Percentiles rank a stretch among this genome's conserved stretches.
Conservation (phyloP, 2,329 filamentous ascomycete genomes). For the Bipolaris oryzae region DNA sequence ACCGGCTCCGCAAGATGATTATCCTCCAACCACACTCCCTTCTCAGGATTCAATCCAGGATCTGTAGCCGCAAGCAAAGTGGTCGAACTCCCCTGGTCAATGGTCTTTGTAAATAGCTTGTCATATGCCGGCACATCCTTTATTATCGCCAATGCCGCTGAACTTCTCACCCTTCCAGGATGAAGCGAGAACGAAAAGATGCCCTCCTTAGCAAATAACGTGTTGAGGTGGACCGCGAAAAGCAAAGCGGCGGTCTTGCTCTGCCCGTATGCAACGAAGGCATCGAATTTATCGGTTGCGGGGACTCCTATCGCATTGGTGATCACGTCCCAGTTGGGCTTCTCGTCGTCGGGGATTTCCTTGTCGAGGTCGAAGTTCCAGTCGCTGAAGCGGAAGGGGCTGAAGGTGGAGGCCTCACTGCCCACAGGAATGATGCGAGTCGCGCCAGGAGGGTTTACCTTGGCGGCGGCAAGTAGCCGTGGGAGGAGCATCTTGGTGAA, state of each 20-base stretch:
- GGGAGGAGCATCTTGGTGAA: constrained; percentile 50
- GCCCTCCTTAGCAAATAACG: background rate
- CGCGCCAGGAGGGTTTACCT: constrained; percentile 2
- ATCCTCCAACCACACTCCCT: constrained; percentile 9
- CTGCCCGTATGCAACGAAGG: constrained; percentile 21
- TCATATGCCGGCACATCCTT: background rate
- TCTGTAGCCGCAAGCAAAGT: constrained; percentile 21
- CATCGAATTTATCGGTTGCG: background rate
- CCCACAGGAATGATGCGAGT: constrained; percentile 20
- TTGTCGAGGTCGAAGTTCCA: constrained; percentile 38
- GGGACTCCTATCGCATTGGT: background rate
- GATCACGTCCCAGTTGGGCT: background rate
- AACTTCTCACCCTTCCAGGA: constrained; percentile 18
- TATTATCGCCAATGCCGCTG: background rate
- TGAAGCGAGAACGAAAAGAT: constrained; percentile 18
- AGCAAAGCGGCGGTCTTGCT: constrained; percentile 24
- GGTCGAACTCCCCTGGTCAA: constrained; percentile 23
- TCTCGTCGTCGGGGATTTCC: constrained; percentile 10
- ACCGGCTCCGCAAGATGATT: constrained; percentile 12
- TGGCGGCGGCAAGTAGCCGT: constrained; percentile 28
- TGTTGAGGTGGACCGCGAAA: constrained; percentile 9
- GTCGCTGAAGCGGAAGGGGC: constrained; percentile 48
- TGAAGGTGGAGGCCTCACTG: background rate
- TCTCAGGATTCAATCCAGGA: constrained; percentile 13
- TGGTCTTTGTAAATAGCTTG: constrained; percentile 6